Conservation (phyloP, 2,329 filamentous ascomycete species). For the Stagonosporopsis chrysanthemi region DNA sequence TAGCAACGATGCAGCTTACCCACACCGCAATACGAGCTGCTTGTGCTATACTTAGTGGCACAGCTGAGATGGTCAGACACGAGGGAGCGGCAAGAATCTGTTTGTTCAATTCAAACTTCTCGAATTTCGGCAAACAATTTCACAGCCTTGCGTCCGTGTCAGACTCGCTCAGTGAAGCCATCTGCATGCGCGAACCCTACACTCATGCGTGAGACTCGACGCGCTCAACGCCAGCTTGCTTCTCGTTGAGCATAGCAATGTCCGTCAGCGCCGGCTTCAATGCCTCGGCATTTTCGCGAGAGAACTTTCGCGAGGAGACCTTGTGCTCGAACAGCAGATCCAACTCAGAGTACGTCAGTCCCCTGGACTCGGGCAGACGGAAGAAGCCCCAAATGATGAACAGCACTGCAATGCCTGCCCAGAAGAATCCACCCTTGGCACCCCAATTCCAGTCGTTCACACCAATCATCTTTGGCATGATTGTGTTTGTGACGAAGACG, state of each 20-base stretch:
- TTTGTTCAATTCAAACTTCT: slow-evolving; percentile 7
- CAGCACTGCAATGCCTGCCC: slow-evolving; percentile 28
- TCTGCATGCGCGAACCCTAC: background rate
- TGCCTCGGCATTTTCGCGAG: slow-evolving; percentile 27
- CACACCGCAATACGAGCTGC: slow-evolving; percentile 4
- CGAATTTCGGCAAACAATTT: background rate
- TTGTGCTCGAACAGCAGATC: slow-evolving; percentile 35
- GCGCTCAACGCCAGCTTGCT: slow-evolving; percentile 26
- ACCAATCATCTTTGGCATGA: slow-evolving; percentile 37
- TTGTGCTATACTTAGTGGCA: slow-evolving; percentile 6
- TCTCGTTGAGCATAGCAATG: slow-evolving; percentile 29
- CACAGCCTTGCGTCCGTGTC: background rate
- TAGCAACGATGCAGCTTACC: slow-evolving; percentile 3
- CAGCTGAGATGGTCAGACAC: slow-evolving; percentile 11
- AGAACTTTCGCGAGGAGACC: slow-evolving; percentile 35
- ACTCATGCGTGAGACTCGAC: slow-evolving; percentile 25
- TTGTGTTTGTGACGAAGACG: slow-evolving; percentile 32
- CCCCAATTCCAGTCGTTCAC: slow-evolving; percentile 37
- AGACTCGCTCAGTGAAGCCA: background rate
- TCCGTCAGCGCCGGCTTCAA: slow-evolving; percentile 29
- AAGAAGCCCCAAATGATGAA: slow-evolving; percentile 35
- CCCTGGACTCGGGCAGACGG: slow-evolving; percentile 33
- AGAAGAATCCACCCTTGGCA: slow-evolving; percentile 35
- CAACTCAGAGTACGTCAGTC: slow-evolving; percentile 32
- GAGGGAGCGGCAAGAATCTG: background rate